Evolutionary conservation across 164 flowering plant genomes (phyloP), one percentile per base, ranked within the genome.

Genomic region (Tetrastigma voinierianum): DNA sequence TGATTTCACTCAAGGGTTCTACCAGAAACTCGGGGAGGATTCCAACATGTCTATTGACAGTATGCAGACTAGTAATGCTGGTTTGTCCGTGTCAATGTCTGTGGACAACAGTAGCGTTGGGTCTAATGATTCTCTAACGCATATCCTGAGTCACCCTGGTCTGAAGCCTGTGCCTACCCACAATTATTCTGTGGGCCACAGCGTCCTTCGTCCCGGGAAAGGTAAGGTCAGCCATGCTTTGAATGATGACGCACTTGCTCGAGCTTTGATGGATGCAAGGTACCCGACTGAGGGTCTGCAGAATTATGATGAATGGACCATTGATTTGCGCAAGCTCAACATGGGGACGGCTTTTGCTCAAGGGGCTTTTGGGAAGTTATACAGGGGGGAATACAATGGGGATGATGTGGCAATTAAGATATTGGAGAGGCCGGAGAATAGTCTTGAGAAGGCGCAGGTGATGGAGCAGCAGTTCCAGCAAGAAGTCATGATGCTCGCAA

Each of bases 341-440:
- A 86, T 88, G 84, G 93, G 90, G 23, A 61, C 54, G 18, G 81
- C 90, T 24, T 88, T 88, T 71, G 93, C 93, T 0, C 90, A 86
- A 69, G 93, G 93, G 1, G 84, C 90, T 55, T 88, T 88, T 72
- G 93, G 93, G 43, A 88, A 84, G 66, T 74, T 88, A 13, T 88
- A 86, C 65, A 77, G 70, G 60, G 93, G 93, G 4, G 84, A 88
- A 1, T 88, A 88, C 53, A 81, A 81, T 74, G 87, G 90, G 3
- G 90, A 86, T 57, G 93, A 88, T 72, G 90, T 88, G 44, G 93
- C 93, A 0, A 84, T 88, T n/a, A 88, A 88, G 78, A 75, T 88
- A 59, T 68, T 88, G 79, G 93, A 88, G 72, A 83, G 87, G 78
- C 93, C 93, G 0, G 90, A 83, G 60, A 86, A 84, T 72, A 74